Base-by-base conservation (phyloP, 352 stramenopile genomes). In the Phytopythium delawarense region DNA sequence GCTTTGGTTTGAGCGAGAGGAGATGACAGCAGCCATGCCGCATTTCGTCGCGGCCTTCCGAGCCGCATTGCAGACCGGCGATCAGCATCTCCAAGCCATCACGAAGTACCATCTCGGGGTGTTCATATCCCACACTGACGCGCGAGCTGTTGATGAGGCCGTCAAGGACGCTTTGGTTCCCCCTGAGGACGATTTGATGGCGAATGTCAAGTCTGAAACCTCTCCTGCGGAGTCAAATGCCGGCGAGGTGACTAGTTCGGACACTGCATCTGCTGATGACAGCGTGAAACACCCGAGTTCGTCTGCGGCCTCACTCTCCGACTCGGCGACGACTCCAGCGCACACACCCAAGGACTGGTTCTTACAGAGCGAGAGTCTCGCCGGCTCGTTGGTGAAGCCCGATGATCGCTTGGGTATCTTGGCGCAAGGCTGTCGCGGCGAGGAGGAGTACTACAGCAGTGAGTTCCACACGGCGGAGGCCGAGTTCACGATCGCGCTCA, bases 51-150 rank as follows among this genome's bases (percentile, higher is more conserved):
- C 63, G 0, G 74, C 76, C 3, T 81, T 77, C 59, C 72, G 69
- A 40, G 65, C 63, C 23, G 62, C 69, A 2, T 51, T 72, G 9
- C 54, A 62, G 12, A 64, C 44, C 2, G 64, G 66, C 12, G 73
- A 84, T 54, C 64, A 72, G 2, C 48, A 72, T 12, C 65, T 81
- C 9, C 76, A 76, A 60, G 66, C 66, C 21, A 71, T 65, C 6
- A 52, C 78, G 1, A 78, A 71, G 62, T 84, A 81, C 30, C 76
- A 86, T 60, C 57, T 88, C n/a, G 74, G 74, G 0, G 51, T 79
- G 35, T 61, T 61, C 2, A 49, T 83, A 8, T 13, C 51, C 1
- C 40, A 53, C 28, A 9, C 16, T 23, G 39, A 61, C 42, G 16
- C 25, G 4, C 25, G 23, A 7, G 40, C 42, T 4, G 20, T 30